Evolutionary conservation across 306 rosid species (phyloP).

Genomic region (Medicago arabica): DNA sequence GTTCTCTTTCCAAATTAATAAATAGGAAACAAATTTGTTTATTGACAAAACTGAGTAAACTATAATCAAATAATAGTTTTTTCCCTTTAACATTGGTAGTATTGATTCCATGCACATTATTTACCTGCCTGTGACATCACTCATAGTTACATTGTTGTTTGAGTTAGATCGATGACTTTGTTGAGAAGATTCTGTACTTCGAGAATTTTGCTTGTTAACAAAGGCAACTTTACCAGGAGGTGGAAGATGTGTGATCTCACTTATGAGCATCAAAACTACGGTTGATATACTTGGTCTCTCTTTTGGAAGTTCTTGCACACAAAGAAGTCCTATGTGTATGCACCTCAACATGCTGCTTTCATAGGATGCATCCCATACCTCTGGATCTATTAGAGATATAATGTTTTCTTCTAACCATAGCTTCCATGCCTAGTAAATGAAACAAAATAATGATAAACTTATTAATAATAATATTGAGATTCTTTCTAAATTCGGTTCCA

Average conservation of each 20-base stretch:
- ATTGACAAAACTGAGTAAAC: constrained; percentile 8
- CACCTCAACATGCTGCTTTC: constrained; percentile 45
- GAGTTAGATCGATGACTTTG: constrained; percentile 43
- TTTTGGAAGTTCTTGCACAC: constrained; percentile 49
- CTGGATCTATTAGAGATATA: constrained; percentile 39
- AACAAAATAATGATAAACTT: background rate
- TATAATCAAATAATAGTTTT: background rate
- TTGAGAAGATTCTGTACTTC: constrained; percentile 36
- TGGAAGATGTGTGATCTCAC: constrained; percentile 52
- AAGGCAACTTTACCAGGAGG: constrained; percentile 46
- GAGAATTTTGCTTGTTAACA: constrained; percentile 30
- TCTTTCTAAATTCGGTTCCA: background rate
- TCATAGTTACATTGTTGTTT: constrained; percentile 46
- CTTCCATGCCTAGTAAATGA: constrained; percentile 43
- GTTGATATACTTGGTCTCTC: constrained; percentile 50
- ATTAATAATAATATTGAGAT: too few relatives aligned
- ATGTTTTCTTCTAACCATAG: constrained; percentile 43
- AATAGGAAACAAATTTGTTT: background rate
- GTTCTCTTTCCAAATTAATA: background rate
- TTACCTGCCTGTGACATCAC: constrained; percentile 44
- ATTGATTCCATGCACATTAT: background rate
- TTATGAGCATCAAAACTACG: constrained; percentile 49
- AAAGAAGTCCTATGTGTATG: constrained; percentile 49
- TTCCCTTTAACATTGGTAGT: too few relatives aligned
- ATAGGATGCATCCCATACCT: constrained; percentile 32